Conservation (phyloP, 352 stramenopile species). For the Globisporangium carolinianum region DNA sequence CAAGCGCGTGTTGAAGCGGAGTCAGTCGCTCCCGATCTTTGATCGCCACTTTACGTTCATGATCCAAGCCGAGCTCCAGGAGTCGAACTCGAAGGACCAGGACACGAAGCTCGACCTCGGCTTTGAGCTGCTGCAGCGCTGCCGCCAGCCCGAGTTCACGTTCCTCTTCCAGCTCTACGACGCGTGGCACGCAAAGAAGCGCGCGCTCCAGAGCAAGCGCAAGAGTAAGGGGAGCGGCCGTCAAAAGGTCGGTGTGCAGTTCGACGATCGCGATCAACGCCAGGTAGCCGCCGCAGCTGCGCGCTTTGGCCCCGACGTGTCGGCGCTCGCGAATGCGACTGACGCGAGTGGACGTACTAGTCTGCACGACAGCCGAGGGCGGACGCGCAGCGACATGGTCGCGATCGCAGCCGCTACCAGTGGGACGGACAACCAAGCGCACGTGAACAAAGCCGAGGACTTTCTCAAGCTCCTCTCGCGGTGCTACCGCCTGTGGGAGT, state of each 20-base stretch:
- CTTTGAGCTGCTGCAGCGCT: constrained; percentile 46
- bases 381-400: no score
- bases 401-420: background rate
- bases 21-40: constrained; percentile 56
- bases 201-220: background rate
- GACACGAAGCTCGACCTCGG: constrained; percentile 50
- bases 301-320: background rate
- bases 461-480: constrained; percentile 47
- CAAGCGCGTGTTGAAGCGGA: constrained; percentile 47
- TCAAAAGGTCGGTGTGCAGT: constrained; percentile 3
- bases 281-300: background rate
- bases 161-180: constrained; percentile 46
- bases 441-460: constrained; percentile 23
- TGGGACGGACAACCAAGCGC: background rate
- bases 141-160: constrained; percentile 46
- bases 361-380: no score
- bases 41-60: constrained; percentile 50
- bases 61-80: constrained; percentile 42
- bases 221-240: no score
- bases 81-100: constrained; percentile 54
- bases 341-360: background rate
- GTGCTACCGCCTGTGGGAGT: constrained; percentile 53
- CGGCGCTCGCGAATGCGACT: background rate
- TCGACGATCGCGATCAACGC: no score
- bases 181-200: constrained; percentile 20